Evolutionary conservation across 2,329 filamentous ascomycete genomes (phyloP), one percentile per base, ranked within the genome.

Genomic region (Graphium sp.): DNA sequence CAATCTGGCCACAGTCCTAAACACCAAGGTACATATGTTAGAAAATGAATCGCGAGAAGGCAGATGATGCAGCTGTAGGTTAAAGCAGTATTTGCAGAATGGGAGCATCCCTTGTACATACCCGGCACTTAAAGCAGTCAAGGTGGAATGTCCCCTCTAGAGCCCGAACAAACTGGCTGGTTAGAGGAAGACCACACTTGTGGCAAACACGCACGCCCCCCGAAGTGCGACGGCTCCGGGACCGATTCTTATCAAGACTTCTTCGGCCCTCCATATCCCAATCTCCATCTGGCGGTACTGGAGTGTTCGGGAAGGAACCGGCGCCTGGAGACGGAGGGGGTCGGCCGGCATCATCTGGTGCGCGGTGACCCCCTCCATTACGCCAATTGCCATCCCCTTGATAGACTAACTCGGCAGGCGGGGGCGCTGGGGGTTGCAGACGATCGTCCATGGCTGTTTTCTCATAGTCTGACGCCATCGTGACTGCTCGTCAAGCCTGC

Each of bases 111-210:
- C 15, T 25, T 26, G 17, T 19, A 66, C 74, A 58, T 68, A 94
- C 87, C 56, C 83, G 72, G 53, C 89, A 98, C 49, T 83, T 91
- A 56, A 98, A 98, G 62, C 89, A 98, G 52, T 98, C 87, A 39
- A 98, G 58, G 58, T 98, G 89, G 50, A 83, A 98, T 30, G 87
- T 95, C 33, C 84, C 85, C 31, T 85, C 83, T 31, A 98, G 57
- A 25, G 89, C 89, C 43, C 89, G 73, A 38, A 98, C 89, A 49
- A 95, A 98, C 53, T 98, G 89, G 24, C 89, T 89, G 2, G 83
- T 91, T 49, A 98, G 61, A 31, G 76, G 65, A 49, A 87, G 79
- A 37, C 74, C 74, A 47, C 89, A 98, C 53, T 93, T 94, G 44
- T 83, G 85, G 55, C 81, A 87, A 22, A 68, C 59, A 39, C 79